These are phyloP conservation scores for Claviceps quebecensis DNA, from an alignment of 2,329 filamentous ascomycete species.

Conservation along the genomic window DNA sequence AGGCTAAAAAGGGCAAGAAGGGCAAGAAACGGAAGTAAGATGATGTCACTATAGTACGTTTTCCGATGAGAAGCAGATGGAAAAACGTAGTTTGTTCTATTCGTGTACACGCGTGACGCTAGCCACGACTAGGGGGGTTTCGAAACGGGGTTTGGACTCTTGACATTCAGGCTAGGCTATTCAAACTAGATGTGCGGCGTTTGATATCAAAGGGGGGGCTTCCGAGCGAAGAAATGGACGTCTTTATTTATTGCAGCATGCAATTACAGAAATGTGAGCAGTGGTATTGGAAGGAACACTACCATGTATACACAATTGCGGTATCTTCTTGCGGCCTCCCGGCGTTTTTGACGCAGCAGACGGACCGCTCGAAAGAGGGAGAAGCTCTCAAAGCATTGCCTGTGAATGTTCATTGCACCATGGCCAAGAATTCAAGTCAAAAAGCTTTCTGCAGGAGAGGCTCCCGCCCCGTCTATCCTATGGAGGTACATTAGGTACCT, in stretches of 20 bases:
- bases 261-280: not conserved
- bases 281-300: too few species aligned
- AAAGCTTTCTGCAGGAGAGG: too few species aligned
- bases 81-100: not conserved
- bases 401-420: too few species aligned
- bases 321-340: too few species aligned
- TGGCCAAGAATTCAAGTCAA: too few species aligned
- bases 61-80: not conserved
- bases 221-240: not conserved
- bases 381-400: too few species aligned
- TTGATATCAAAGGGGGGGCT: constrained; percentile 5
- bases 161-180: not conserved
- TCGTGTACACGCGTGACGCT: not conserved
- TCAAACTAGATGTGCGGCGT: constrained; percentile 3
- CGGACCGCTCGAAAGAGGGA: too few species aligned
- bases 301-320: too few species aligned
- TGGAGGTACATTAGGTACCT: too few species aligned
- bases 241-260: not conserved
- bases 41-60: not conserved
- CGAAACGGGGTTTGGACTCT: not conserved
- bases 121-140: not conserved
- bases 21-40: constrained; percentile 19
- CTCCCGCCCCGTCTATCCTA: too few species aligned
- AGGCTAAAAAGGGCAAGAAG: constrained; percentile 28
- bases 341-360: too few species aligned